Evolutionary conservation across 1,139 yeast species (phyloP), one percentile per base, ranked within the genome.

Genomic region (Saccharomyces hybrid): DNA sequence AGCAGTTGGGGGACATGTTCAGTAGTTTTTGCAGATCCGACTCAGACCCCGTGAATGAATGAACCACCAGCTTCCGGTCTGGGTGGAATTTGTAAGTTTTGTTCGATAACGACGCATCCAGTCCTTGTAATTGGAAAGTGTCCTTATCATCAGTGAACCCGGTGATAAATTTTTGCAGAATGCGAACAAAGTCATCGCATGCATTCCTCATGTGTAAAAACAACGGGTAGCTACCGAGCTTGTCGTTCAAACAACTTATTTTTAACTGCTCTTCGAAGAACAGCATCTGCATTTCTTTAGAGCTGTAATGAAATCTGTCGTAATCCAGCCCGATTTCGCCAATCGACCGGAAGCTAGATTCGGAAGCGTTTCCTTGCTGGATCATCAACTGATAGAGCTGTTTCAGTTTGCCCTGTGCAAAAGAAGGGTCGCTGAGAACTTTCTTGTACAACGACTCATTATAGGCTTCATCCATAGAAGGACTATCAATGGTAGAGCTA

Each of bases 271-370:
- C 76, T 56, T 75, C 76, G 65, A 93, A 93, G 72, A 83, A 87
- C 34, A 76, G 68, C 48, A 73, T 63, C 68, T 93, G 99, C 58
- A 81, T 81, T 7, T 79, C 82, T 54, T 77, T 81, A 0, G 88
- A 75, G 0, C 96, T 81, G 64, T 82, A 87, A 64, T 87, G 84
- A 52, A 95, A 73, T 56, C 99, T 74, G 68, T 93, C 99, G 68
- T 91, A 93, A 67, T 93, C 99, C 51, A 93, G 76, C 0, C 99
- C 98, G 53, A 90, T 83, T 69, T 91, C 98, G 13, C 98, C 98
- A 71, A 89, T 84, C 2, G 96, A 91, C 29, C 67, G 56, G 38
- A 69, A 69, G 61, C 77, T 78, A 13, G 84, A 80, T 9, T 72
- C 67, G 1, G 11, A 1, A 16, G 25, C 13, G 0, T 20, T 38